phyloP scores from a whole-genome alignment of 345 rosid genomes.

The Rhodamnia rubescens region DNA sequence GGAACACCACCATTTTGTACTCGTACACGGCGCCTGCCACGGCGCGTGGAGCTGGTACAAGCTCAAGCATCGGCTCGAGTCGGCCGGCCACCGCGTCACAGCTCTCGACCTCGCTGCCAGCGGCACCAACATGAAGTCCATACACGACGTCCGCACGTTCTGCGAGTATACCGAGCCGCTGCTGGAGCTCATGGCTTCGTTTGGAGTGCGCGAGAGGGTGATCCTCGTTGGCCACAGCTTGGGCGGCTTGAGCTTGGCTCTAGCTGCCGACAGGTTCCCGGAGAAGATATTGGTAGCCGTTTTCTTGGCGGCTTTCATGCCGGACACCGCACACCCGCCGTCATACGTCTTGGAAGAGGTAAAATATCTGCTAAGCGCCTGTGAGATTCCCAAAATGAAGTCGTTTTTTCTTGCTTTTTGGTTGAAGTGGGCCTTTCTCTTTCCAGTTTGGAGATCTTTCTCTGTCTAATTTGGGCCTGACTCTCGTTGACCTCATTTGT shows the following conservation, averaged over 20 bases:
- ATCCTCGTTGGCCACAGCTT: slow-evolving; percentile 65
- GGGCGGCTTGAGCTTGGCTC: slow-evolving; percentile 44
- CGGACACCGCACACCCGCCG: background rate
- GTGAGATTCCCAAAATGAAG: background rate
- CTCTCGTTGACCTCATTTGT: too few relatives aligned
- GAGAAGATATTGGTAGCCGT: background rate
- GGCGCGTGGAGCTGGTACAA: slow-evolving; percentile 69
- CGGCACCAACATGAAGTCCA: slow-evolving; percentile 26
- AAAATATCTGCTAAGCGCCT: background rate
- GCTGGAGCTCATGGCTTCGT: slow-evolving; percentile 16
- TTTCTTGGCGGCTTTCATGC: background rate
- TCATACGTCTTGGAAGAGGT: background rate
- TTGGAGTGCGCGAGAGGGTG: slow-evolving; percentile 24
- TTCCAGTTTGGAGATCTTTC: background rate
- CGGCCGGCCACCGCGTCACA: slow-evolving; percentile 33
- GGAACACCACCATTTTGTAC: slow-evolving; percentile 29
- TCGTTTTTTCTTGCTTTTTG: background rate
- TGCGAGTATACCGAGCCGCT: slow-evolving; percentile 34
- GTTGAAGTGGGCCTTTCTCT: background rate
- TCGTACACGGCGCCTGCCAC: slow-evolving; percentile 55
- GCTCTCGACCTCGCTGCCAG: slow-evolving; percentile 38
- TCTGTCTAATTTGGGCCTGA: background rate
- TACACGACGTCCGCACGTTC: slow-evolving; percentile 24
- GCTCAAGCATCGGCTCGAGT: slow-evolving; percentile 39
- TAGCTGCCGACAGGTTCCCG: slow-evolving; percentile 7